Evolutionary conservation across 371 early-diverging fungal genomes (phyloP), one percentile per base, ranked within the genome.

Genomic region (Rhizopus stolonifer): DNA sequence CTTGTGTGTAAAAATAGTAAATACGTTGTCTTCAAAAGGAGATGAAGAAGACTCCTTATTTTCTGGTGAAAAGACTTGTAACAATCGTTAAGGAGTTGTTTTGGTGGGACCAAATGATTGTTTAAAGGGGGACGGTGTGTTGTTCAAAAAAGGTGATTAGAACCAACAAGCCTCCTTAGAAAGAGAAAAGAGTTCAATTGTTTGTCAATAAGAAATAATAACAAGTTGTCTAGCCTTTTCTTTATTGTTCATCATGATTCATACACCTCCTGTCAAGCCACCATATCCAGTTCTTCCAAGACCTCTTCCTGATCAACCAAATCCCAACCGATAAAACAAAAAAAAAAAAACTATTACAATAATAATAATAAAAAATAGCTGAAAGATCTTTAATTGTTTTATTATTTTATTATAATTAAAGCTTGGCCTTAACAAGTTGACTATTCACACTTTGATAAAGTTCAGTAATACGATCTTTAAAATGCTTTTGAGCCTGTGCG

Each of bases 401-500:
- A 4, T 48, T 48, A 21, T 33, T 48, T 33, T 34, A 21, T 33
- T 48, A 29, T 33, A 10, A 43, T 56, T 61, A 61, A 48, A 61
- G 62, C 24, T 52, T 61, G 19, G 62, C 56, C 43, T 61, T 61
- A 14, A 38, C 46, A 46, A 54, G 40, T 38, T 47, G 48, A 18
- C 26, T 48, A 21, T 48, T 49, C 18, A 52, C n/a, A 32, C 42
- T 22, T 11, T 69, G 53, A 65, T 92, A 93, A 60, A 93, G 74
- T 9, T 66, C 67, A 9, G 77, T 73, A 47, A 87, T 79, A 21
- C 67, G 70, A 13, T 64, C 21, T 49, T 65, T 55, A 54, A 83
- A 88, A 61, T 74, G 55, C 43, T 74, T 72, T 11, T 65, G 62
- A 6, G 80, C 85, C 47, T 79, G 69, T 17, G 73, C 74, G 47